phyloP scores from a whole-genome alignment of 306 rosid species.

The Corylus avellana region DNA sequence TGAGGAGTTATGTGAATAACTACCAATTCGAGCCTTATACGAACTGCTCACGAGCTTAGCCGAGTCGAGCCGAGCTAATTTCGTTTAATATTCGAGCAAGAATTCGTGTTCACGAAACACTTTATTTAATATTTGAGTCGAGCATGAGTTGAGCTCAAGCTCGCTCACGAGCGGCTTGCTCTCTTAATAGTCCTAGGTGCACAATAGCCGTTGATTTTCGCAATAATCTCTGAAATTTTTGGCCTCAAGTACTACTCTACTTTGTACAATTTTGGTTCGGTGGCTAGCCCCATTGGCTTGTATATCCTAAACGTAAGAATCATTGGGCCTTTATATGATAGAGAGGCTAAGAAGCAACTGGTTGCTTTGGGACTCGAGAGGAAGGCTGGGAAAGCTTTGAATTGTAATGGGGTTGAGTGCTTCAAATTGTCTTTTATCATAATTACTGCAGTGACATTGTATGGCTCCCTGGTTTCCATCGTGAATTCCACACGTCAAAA shows the following conservation, averaged over 20 bases:
- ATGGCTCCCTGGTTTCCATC: slow-evolving; percentile 42
- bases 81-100: no score
- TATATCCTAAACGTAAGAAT: slow-evolving; percentile 44
- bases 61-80: no score
- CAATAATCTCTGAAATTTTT: slow-evolving; percentile 77
- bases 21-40: no score
- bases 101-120: no score
- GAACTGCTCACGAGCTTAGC: no score
- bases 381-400: slow-evolving; percentile 27
- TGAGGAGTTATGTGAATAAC: no score
- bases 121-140: no score
- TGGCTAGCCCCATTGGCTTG: slow-evolving; percentile 64
- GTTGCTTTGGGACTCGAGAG: slow-evolving; percentile 11
- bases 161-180: no score
- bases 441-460: slow-evolving; percentile 34
- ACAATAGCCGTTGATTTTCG: slow-evolving; percentile 78
- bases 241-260: slow-evolving; percentile 82
- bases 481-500: no score
- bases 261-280: slow-evolving; percentile 70
- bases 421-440: slow-evolving; percentile 42
- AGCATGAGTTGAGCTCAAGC: no score
- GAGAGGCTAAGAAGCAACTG: slow-evolving; percentile 41
- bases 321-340: slow-evolving; percentile 48
- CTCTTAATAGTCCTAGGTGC: no score
- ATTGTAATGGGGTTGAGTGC: slow-evolving; percentile 40